phyloP scores from a whole-genome alignment of 176 grass and related monocot genomes.

The Alloteropsis semialata region DNA sequence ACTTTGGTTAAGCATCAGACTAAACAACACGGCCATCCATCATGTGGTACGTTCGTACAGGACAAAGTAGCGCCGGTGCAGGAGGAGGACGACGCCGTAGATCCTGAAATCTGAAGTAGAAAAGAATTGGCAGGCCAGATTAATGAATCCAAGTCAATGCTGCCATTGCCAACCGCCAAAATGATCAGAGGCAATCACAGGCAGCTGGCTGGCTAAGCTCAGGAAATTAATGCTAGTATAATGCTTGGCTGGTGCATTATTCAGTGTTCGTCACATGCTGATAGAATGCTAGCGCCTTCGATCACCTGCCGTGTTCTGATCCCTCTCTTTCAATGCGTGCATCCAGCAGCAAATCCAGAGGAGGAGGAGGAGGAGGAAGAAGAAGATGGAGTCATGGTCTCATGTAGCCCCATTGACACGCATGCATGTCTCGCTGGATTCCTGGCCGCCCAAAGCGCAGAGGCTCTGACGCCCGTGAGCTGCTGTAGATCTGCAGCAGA shows the following conservation, averaged over 20 bases:
- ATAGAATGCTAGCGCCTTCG: not conserved
- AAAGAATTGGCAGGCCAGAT: not conserved
- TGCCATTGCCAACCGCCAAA: slow-evolving; percentile 40
- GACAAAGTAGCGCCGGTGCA: not conserved
- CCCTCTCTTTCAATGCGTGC: not conserved
- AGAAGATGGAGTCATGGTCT: no score
- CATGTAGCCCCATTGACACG: not conserved
- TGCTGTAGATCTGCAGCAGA: slow-evolving; percentile 32
- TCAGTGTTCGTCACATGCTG: slow-evolving; percentile 28
- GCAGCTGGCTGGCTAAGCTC: not conserved
- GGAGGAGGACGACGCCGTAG: slow-evolving; percentile 29
- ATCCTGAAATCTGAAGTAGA: slow-evolving; percentile 13
- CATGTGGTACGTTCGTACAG: slow-evolving; percentile 18
- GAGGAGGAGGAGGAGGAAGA: not conserved
- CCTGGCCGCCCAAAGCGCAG: slow-evolving; percentile 30
- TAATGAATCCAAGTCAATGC: slow-evolving; percentile 29
- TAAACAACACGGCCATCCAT: not conserved
- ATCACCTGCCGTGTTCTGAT: slow-evolving; percentile 25
- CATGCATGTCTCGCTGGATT: slow-evolving; percentile 34
- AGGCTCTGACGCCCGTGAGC: slow-evolving; percentile 24
- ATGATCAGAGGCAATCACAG: slow-evolving; percentile 51
- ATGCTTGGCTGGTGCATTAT: slow-evolving; percentile 17
- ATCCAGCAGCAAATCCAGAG: slow-evolving; percentile 7
- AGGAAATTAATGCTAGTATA: not conserved
- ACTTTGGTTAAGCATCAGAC: not conserved